Evolutionary conservation across 163 green algal genomes (phyloP).

Genomic region (Volvox carteri): DNA sequence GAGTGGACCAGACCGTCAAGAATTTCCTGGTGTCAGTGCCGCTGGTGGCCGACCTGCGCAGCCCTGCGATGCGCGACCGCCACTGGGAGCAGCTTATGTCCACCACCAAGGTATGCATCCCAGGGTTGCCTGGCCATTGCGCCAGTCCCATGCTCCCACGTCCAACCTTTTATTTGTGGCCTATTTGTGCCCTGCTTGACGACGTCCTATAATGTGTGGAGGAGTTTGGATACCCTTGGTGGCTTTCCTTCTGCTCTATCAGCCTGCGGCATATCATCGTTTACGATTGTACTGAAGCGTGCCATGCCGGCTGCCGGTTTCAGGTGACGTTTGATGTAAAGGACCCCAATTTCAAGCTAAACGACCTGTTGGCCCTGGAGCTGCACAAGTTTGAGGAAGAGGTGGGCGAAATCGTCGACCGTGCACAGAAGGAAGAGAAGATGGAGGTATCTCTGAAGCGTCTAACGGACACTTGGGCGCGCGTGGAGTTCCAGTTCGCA

Average conservation of each 20-base stretch:
- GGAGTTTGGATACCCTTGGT: too few relatives aligned
- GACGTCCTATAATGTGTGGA: too few relatives aligned
- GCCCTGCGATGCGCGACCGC: slow-evolving; percentile 83
- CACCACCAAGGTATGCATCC: slow-evolving; percentile 58
- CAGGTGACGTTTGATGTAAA: slow-evolving; percentile 80
- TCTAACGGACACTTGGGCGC: slow-evolving; percentile 84
- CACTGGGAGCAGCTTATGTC: slow-evolving; percentile 89
- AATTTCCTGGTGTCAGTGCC: slow-evolving; percentile 89
- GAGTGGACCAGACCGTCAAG: slow-evolving; percentile 85
- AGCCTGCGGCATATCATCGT: too few relatives aligned
- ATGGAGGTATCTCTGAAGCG: slow-evolving; percentile 87
- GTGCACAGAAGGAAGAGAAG: slow-evolving; percentile 94
- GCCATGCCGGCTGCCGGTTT: neutral
- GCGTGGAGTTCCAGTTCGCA: slow-evolving; percentile 84
- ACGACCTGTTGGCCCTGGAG: slow-evolving; percentile 89
- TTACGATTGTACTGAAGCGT: too few relatives aligned
- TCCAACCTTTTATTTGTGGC: too few relatives aligned
- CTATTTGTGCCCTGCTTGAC: too few relatives aligned
- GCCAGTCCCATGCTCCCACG: too few relatives aligned
- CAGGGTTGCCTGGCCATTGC: too few relatives aligned
- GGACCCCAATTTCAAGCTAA: slow-evolving; percentile 84
- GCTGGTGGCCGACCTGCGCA: slow-evolving; percentile 87
- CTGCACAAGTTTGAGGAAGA: slow-evolving; percentile 94
- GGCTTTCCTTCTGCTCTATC: too few relatives aligned
- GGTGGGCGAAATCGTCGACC: slow-evolving; percentile 92